Evolutionary conservation across 768 basidiomycete species (phyloP).

Genomic region (Cystoderma amianthinum): DNA sequence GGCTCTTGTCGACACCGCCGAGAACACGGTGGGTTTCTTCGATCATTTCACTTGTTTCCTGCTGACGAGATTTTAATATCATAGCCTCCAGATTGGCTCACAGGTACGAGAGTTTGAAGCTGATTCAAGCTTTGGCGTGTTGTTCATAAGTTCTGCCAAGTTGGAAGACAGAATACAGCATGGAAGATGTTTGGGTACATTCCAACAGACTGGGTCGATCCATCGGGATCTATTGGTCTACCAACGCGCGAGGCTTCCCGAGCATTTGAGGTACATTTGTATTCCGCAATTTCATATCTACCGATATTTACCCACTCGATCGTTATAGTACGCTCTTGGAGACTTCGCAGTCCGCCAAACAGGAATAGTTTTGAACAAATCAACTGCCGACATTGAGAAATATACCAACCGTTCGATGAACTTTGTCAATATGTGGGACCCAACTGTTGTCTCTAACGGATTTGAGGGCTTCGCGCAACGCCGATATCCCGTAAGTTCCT

Average conservation of each 20-base stretch:
- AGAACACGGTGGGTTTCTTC: conserved; percentile 33
- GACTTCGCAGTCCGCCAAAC: conserved; percentile 50
- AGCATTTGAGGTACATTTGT: conserved; percentile 30
- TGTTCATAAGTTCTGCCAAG: too few relatives aligned
- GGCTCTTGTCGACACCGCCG: conserved; percentile 42
- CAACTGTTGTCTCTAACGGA: conserved; percentile 34
- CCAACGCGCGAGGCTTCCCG: conserved; percentile 44
- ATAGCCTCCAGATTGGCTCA: conserved; percentile 45
- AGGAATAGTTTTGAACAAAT: conserved; percentile 31
- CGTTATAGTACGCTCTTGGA: conserved; percentile 34
- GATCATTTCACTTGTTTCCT: background rate
- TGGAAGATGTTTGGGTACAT: conserved; percentile 45
- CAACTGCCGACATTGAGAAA: conserved; percentile 26
- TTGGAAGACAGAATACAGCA: conserved; percentile 44
- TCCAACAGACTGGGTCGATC: conserved; percentile 41
- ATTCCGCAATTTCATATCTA: background rate
- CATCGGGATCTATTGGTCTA: conserved; percentile 37
- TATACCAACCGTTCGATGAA: conserved; percentile 47
- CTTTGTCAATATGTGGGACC: conserved; percentile 44
- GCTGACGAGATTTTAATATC: background rate
- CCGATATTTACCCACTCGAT: background rate
- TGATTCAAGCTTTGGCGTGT: too few relatives aligned
- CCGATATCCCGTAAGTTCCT: conserved; percentile 27
- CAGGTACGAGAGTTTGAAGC: conserved; percentile 24
- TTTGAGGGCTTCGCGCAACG: conserved; percentile 42